Evolutionary conservation across 495 filamentous ascomycete genomes (phyloP).

Genomic region (Staphylotrichum longicolle): DNA sequence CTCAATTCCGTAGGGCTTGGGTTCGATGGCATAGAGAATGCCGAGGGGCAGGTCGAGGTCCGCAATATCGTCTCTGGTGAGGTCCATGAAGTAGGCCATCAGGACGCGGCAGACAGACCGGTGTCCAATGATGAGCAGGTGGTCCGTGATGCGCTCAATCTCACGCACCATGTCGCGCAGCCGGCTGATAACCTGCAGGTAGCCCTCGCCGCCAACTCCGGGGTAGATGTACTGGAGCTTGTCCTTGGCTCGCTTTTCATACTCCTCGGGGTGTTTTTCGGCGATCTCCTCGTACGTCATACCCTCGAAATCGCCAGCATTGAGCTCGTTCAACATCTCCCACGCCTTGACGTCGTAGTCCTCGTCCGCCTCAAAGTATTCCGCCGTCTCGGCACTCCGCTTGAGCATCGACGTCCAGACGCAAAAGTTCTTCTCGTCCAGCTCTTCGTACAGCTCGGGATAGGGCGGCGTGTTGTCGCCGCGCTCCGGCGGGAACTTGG

Average conservation of each 20-base stretch:
- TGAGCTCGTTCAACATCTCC: slow-evolving; percentile 96
- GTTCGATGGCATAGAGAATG: slow-evolving; percentile 88
- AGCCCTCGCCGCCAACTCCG: slow-evolving; percentile 91
- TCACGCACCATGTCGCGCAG: slow-evolving; percentile 94
- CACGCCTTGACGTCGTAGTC: slow-evolving; percentile 96
- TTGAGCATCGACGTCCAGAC: slow-evolving; percentile 98
- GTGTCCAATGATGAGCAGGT: slow-evolving; percentile 86
- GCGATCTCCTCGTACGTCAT: slow-evolving; percentile 91
- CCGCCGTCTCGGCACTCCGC: slow-evolving; percentile 76
- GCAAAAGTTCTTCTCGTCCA: slow-evolving; percentile 84
- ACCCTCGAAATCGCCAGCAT: slow-evolving; percentile 88
- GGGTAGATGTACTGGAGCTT: slow-evolving; percentile 95
- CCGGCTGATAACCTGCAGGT: slow-evolving; percentile 94
- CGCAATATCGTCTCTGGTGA: slow-evolving; percentile 85
- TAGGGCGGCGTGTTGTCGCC: slow-evolving; percentile 95
- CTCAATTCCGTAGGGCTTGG: slow-evolving; percentile 95
- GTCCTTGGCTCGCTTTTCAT: slow-evolving; percentile 65
- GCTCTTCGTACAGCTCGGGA: slow-evolving; percentile 67
- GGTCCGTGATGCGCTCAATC: slow-evolving; percentile 93
- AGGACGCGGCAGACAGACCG: slow-evolving; percentile 87
- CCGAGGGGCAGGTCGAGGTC: slow-evolving; percentile 90
- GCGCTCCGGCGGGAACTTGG: slow-evolving; percentile 75
- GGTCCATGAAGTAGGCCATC: slow-evolving; percentile 91
- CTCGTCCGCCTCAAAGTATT: slow-evolving; percentile 87
- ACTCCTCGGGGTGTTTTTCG: slow-evolving; percentile 71